Conservation (phyloP, 2,329 filamentous ascomycete species). For the Aspergillus fischeri region DNA sequence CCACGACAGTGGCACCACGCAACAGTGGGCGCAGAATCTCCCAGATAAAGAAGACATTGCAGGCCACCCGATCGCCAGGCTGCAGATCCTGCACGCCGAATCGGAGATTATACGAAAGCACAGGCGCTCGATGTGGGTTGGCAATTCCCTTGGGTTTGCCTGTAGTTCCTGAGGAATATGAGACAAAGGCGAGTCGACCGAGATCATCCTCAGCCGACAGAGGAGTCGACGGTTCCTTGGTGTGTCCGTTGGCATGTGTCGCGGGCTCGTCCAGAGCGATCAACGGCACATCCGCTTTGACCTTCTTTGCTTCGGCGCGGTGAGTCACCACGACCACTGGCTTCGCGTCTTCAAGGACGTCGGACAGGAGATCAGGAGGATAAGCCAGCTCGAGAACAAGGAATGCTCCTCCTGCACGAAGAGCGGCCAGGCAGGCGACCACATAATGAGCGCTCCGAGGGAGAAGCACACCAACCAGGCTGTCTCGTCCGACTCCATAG, state of each 20-base stretch:
- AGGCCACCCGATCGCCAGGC: constrained; percentile 74
- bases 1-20: constrained; percentile 70
- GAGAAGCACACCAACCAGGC: constrained; percentile 70
- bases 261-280: constrained; percentile 58
- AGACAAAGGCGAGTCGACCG: constrained; percentile 73
- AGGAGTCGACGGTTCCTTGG: constrained; percentile 43
- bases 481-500: constrained; percentile 68
- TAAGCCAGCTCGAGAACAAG: constrained; percentile 77
- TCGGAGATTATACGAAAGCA: constrained; percentile 69
- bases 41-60: constrained; percentile 86
- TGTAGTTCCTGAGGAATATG: constrained; percentile 74
- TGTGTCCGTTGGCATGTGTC: constrained; percentile 32
- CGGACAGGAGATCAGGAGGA: constrained; percentile 66
- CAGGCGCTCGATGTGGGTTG: constrained; percentile 70
- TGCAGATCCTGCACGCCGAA: constrained; percentile 66
- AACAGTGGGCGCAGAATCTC: constrained; percentile 74
- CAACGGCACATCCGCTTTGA: constrained; percentile 58
- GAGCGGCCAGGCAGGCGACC: constrained; percentile 71
- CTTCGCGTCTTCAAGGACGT: constrained; percentile 71
- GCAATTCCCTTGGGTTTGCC: constrained; percentile 78
- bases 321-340: constrained; percentile 69
- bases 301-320: constrained; percentile 59
- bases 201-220: constrained; percentile 63
- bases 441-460: constrained; percentile 75
- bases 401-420: constrained; percentile 75